Base-by-base conservation (phyloP, 2,329 filamentous ascomycete species). In the Fusarium veterinarium region DNA sequence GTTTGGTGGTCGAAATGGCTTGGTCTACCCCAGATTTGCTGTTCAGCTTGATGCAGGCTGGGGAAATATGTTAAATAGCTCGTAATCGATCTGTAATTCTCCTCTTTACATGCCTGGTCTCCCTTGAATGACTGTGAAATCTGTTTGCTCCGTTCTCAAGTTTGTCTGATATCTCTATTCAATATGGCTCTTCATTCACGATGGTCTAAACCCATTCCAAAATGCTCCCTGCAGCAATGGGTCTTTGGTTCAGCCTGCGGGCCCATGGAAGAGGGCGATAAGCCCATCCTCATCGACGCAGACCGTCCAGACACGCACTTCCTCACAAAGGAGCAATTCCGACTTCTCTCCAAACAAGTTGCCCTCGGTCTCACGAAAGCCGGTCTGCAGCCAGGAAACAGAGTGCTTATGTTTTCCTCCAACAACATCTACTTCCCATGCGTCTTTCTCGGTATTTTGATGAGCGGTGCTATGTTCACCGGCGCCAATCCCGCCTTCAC, bases 381-480 rank as follows among this genome's bases (percentile, higher is more conserved):
- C 4, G 93, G 93, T 2, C 80, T 95, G 13, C 82, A 89, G 62
- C 83, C 84, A 0, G 91, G 92, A 13, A 93, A 94, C 71, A 89
- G 92, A 10, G 89, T 95, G 3, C 83, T 95, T 35, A 82, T 95
- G 8, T 95, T 92, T 80, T 91, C 91, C 0, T 88, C 90, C n/a
- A 95, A 95, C 81, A 91, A 88, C 71, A 79, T 95, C 8, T 93
- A 91, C 81, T 93, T 91, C 77, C 91, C 93, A 0, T 84, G 89
- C 1, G 83, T 93, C 0, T 89, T 95, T 56, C 85, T 94, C 78
- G 93, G 93, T 16, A 85, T 92, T 11, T 83, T 94, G 40, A 94
- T 94, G 89, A 91, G 92, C 0, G 92, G 92, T 5, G 92, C 92
- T 1, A 84, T 95, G 55, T 95, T 95, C 81, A 92, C 91, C 0